These are phyloP conservation scores for Withania somnifera DNA, from an alignment of 305 asterid species.

Conservation along the genomic window DNA sequence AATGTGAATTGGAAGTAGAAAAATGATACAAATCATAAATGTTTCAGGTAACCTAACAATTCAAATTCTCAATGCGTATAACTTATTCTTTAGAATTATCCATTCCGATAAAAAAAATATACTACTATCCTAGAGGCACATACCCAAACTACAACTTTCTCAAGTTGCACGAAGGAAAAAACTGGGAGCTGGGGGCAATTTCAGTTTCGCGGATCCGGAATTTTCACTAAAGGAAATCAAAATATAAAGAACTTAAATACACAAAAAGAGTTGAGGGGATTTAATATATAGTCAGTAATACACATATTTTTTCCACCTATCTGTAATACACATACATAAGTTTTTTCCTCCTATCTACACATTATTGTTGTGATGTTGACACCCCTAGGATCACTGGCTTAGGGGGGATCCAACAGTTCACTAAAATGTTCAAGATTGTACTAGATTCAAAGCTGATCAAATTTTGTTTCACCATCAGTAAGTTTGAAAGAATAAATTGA, in stretches of 20 bases:
- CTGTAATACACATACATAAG: too few species aligned
- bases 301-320: neutral
- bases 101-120: neutral
- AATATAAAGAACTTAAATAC: neutral
- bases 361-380: neutral
- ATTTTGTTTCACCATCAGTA: neutral
- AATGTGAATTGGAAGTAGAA: neutral
- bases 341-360: neutral
- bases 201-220: neutral
- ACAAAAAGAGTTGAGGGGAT: neutral
- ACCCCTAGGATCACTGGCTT: neutral
- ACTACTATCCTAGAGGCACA: neutral
- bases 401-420: neutral
- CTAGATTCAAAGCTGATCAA: neutral
- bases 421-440: neutral
- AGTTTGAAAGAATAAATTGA: neutral
- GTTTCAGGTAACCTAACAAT: neutral
- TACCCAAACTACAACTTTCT: neutral
- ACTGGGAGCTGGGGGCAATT: neutral
- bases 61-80: neutral
- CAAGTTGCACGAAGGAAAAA: neutral
- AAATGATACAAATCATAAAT: neutral
- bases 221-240: neutral
- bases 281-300: too few species aligned
- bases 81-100: neutral